A percentile compares a stretch with the other conserved stretches of the same genome.
These are phyloP conservation scores for Capsella rubella DNA, from an alignment of 441 rosid genomes.

Conservation along the genomic window DNA sequence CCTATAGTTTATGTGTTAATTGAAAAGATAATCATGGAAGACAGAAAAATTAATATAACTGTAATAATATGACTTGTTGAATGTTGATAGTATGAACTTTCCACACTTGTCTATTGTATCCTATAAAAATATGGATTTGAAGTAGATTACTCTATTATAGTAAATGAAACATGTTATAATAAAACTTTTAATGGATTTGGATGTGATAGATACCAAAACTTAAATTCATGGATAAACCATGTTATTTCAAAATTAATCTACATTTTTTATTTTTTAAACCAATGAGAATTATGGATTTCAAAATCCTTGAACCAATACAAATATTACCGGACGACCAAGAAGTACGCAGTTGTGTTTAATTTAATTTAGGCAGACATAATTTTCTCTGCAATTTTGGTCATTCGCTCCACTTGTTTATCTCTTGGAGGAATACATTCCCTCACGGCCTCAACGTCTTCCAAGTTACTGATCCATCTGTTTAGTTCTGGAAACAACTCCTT, in stretches of 20 bases:
- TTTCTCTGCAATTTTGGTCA: slow-evolving; percentile 15
- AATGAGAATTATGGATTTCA: no score
- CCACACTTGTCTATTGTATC: no score
- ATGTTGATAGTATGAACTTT: no score
- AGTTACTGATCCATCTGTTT: slow-evolving; percentile 44
- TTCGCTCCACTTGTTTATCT: slow-evolving; percentile 27
- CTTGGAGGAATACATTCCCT: slow-evolving; percentile 43
- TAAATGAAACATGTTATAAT: neutral
- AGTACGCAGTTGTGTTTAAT: neutral
- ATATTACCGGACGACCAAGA: neutral
- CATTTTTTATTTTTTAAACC: no score
- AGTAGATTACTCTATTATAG: neutral
- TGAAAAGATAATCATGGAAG: no score
- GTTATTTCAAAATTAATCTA: no score
- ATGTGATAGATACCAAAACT: no score
- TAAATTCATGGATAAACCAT: no score
- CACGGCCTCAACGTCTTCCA: slow-evolving; percentile 42
- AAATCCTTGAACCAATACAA: no score
- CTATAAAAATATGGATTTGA: neutral
- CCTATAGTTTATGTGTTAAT: no score
- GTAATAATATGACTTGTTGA: no score
- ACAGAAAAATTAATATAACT: no score
- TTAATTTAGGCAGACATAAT: neutral
- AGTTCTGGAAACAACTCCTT: slow-evolving; percentile 41
- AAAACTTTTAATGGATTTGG: neutral